Percentiles rank a stretch among this genome's conserved stretches.
Evolutionary conservation across 169 alveolate species (phyloP).

Genomic region (Plasmodium malariae): DNA sequence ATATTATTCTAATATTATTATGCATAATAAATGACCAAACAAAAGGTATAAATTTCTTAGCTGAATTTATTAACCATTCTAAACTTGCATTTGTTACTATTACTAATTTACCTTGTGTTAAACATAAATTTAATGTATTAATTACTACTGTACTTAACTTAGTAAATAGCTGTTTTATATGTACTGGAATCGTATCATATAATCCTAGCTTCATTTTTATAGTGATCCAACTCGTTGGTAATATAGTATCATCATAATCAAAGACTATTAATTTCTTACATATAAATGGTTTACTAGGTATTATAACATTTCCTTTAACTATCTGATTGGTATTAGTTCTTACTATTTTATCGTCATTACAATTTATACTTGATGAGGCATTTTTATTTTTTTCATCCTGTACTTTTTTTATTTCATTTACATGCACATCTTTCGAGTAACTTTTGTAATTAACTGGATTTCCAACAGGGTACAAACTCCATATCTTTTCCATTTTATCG

Average conservation of each 20-base stretch:
- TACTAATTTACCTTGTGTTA: conserved; percentile 82
- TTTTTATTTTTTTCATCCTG: conserved; percentile 12
- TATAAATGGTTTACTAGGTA: conserved; percentile 32
- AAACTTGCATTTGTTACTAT: conserved; percentile 91
- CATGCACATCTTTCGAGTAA: not conserved
- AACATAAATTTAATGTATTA: conserved; percentile 82
- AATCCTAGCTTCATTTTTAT: conserved; percentile 77
- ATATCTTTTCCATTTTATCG: conserved; percentile 34
- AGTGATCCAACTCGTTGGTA: conserved; percentile 88
- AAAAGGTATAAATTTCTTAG: conserved; percentile 84
- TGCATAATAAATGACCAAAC: conserved; percentile 84
- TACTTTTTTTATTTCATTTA: conserved; percentile 5
- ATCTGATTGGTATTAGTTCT: not conserved
- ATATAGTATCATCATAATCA: conserved; percentile 91
- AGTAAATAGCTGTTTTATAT: conserved; percentile 77
- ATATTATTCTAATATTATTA: conserved; percentile 85
- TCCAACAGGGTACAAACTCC: conserved; percentile 12
- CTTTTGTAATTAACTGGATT: not conserved
- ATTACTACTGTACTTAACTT: conserved; percentile 83
- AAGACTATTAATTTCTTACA: conserved; percentile 85
- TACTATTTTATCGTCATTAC: not conserved
- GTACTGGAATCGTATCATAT: conserved; percentile 77
- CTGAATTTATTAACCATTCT: conserved; percentile 89
- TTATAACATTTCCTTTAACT: not conserved
- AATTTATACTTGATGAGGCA: not conserved